Evolutionary conservation across 106 monocot genomes (phyloP).

Genomic region (Triglochin maritima): DNA sequence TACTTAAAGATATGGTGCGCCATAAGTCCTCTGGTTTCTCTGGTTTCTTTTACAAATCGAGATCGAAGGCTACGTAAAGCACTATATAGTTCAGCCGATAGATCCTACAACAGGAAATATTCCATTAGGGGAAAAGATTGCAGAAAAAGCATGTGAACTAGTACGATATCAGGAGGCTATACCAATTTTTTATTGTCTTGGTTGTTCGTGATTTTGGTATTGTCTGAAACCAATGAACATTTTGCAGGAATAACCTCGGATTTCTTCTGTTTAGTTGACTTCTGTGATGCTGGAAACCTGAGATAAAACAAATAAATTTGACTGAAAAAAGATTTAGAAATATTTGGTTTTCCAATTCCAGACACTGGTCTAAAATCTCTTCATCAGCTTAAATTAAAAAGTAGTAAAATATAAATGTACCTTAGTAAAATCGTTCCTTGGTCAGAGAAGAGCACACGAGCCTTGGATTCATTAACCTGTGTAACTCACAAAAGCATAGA

Average conservation of each 20-base stretch:
- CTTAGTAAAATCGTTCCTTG: constrained; percentile 43
- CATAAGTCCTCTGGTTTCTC: constrained; percentile 50
- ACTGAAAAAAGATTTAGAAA: background rate
- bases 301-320: background rate
- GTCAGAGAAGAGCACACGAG: constrained; percentile 29
- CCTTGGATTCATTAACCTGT: constrained; percentile 69
- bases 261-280: constrained; percentile 27
- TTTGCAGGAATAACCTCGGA: constrained; percentile 40
- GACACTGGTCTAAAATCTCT: background rate
- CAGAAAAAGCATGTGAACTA: background rate
- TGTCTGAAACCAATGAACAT: constrained; percentile 27
- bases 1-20: constrained; percentile 77
- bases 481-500: background rate
- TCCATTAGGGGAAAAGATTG: background rate
- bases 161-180: background rate
- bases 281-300: constrained; percentile 65
- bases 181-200: constrained; percentile 54
- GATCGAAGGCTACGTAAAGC: constrained; percentile 49
- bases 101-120: constrained; percentile 21
- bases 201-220: constrained; percentile 10
- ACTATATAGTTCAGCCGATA: constrained; percentile 47
- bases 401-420: constrained; percentile 12
- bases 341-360: background rate
- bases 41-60: constrained; percentile 48
- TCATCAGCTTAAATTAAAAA: too few species aligned